phyloP scores from a whole-genome alignment of 2,329 filamentous ascomycete genomes.

The Diaporthe ilicicola region DNA sequence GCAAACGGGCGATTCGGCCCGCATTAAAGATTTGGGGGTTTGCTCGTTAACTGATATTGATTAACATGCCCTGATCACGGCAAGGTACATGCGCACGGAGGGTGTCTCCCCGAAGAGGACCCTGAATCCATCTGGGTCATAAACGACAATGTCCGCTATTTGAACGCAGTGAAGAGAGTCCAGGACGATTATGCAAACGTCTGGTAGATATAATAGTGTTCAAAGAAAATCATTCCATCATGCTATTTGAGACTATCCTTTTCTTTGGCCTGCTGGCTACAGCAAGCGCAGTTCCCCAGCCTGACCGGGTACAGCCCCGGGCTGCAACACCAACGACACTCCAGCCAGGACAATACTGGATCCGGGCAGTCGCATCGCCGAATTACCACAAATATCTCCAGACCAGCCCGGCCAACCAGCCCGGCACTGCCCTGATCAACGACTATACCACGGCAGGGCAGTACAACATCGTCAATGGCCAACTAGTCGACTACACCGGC shows the following conservation, averaged over 20 bases:
- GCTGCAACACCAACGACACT: conserved; percentile 49
- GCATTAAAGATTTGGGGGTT: background rate
- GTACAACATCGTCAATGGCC: conserved; percentile 63
- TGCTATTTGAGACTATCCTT: background rate
- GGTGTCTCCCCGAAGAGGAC: background rate
- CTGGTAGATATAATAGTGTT: background rate
- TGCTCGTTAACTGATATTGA: background rate
- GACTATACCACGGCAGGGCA: conserved; percentile 63
- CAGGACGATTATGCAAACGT: background rate
- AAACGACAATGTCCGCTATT: background rate
- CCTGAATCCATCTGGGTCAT: background rate
- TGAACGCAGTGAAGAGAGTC: background rate
- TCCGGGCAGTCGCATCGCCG: conserved; percentile 63
- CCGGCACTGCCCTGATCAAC: conserved; percentile 60
- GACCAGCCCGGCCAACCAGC: conserved; percentile 51
- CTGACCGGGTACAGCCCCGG: conserved; percentile 2
- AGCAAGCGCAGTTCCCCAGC: conserved; percentile 3
- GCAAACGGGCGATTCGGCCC: background rate
- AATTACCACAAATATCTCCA: conserved; percentile 67
- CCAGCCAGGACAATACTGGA: conserved; percentile 62
- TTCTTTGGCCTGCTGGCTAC: background rate
- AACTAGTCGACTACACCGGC: conserved; percentile 57
- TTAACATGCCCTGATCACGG: background rate
- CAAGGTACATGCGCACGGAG: background rate
- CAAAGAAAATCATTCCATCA: background rate